phyloP scores from a whole-genome alignment of 495 filamentous ascomycete species.

The Pyronema omphalodes region DNA sequence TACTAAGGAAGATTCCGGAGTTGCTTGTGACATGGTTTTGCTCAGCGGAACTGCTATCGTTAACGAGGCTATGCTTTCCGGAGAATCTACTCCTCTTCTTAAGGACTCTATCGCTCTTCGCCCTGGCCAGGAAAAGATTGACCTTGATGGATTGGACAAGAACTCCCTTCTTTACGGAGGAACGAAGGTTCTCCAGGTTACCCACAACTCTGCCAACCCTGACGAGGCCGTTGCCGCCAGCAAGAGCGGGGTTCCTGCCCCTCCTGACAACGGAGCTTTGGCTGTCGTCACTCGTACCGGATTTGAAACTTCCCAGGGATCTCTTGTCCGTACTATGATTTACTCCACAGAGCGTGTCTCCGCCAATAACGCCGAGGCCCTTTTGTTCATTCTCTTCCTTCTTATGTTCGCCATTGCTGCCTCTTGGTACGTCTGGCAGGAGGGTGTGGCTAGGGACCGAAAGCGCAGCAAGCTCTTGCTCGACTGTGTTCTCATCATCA shows the following conservation, averaged over 20 bases:
- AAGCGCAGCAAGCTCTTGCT: slow-evolving; percentile 94
- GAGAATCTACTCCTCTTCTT: slow-evolving; percentile 87
- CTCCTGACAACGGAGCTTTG: slow-evolving; percentile 83
- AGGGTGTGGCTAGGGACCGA: slow-evolving; percentile 79
- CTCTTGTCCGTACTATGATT: slow-evolving; percentile 96
- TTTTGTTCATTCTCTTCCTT: slow-evolving; percentile 92
- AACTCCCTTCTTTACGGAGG: slow-evolving; percentile 90
- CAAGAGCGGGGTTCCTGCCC: slow-evolving; percentile 51
- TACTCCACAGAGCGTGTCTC: slow-evolving; percentile 98
- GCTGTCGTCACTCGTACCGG: slow-evolving; percentile 93
- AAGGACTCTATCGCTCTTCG: slow-evolving; percentile 93
- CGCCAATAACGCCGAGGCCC: slow-evolving; percentile 84
- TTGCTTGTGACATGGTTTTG: slow-evolving; percentile 91
- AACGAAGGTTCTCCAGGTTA: slow-evolving; percentile 92
- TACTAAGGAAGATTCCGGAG: slow-evolving; percentile 91
- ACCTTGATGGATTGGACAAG: slow-evolving; percentile 86
- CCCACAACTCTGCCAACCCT: slow-evolving; percentile 53
- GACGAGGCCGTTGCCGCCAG: slow-evolving; percentile 49
- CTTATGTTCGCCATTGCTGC: slow-evolving; percentile 91
- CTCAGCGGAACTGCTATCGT: slow-evolving; percentile 93
- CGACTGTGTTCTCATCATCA: slow-evolving; percentile 93
- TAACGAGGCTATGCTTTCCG: slow-evolving; percentile 97
- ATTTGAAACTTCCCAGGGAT: slow-evolving; percentile 96
- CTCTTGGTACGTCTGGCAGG: slow-evolving; percentile 99
- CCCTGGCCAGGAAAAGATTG: slow-evolving; percentile 64